Percentiles rank a stretch among this genome's conserved stretches.
Conservation (phyloP, 2,329 filamentous ascomycete species). For the Xylaria sp. region DNA sequence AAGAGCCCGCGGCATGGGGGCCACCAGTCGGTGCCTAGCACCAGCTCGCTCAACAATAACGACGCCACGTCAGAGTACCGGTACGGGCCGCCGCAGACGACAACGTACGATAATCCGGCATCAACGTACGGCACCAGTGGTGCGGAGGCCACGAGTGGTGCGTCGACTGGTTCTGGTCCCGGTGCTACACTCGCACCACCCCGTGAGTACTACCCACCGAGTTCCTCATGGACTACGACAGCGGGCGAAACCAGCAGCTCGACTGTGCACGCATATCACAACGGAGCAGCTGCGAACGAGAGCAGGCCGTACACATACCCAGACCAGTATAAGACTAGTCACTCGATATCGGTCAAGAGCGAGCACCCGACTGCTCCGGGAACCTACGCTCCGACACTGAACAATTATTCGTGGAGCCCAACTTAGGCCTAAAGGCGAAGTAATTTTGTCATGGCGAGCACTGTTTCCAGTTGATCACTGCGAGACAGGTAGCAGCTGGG, state of each 20-base stretch:
- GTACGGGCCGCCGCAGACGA: conserved; percentile 57
- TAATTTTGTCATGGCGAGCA: neutral
- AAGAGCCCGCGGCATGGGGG: conserved; percentile 66
- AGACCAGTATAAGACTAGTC: conserved; percentile 59
- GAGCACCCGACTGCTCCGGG: conserved; percentile 53
- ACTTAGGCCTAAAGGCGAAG: conserved; percentile 49
- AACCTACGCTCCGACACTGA: conserved; percentile 60
- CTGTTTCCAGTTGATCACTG: conserved; percentile 5
- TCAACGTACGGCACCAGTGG: conserved; percentile 38
- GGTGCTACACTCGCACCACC: conserved; percentile 46
- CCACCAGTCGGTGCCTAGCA: conserved; percentile 64
- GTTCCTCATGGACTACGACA: conserved; percentile 62
- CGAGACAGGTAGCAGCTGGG: conserved; percentile 2
- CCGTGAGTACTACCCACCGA: conserved; percentile 65
- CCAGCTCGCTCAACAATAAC: conserved; percentile 58
- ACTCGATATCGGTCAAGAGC: conserved; percentile 49
- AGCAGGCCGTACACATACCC: conserved; percentile 61
- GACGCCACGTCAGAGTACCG: conserved; percentile 66
- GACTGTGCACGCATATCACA: conserved; percentile 57
- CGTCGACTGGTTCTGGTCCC: conserved; percentile 22
- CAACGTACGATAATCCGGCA: conserved; percentile 34
- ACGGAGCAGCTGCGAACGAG: conserved; percentile 51
- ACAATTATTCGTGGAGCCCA: conserved; percentile 68
- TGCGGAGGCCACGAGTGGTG: conserved; percentile 24
- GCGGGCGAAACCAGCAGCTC: conserved; percentile 56